Base-by-base conservation (phyloP, 2,329 filamentous ascomycete species). In the Aspergillus quadricinctus region DNA sequence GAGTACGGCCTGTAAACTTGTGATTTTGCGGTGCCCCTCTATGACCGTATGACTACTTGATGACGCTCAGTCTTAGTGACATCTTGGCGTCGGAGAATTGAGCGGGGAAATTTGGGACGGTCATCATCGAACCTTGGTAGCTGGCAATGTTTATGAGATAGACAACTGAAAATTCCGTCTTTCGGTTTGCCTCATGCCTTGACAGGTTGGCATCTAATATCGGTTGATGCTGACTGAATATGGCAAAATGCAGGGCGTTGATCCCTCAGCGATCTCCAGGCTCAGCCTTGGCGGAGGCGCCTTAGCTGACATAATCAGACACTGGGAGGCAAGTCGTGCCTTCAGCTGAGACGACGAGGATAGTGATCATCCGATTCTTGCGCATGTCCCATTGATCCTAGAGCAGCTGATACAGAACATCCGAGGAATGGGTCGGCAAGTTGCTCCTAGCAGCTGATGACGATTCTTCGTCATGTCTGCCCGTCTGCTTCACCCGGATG, bases 401-500 rank as follows among this genome's bases (percentile, higher is more conserved):
- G 31, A 7, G 52, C 50, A 43, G 19, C 55, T 48, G 54, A 25
- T 52, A 25, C 29, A 48, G n/a, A 46, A 28, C 52, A 25, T 53
- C 50, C 52, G 48, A 61, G 62, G 58, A 55, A 65, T 62, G 61
- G 55, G 43, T 54, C 53, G 52, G 54, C 49, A 54, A 48, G 50
- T 49, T 53, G 23, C 52, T 57, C 21, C n/a, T 50, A 14, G 40
- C 50, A 27, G 50, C 52, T 56, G 52, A 58, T 59, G 58, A 58
- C 48, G 53, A 55, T 50, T 48, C 48, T 55, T 55, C 59, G 61
- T 54, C 55, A 76, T 76, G 74, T 68, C 72, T 55, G 61, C 68
- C 48, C 72, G 70, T 56, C 66, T 75, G 48, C 66, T 74, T 25
- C 69, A 74, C 55, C 73, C 73, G 17, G 72, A 76, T 57, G 73